Evolutionary conservation across 1,139 yeast species (phyloP).

Genomic region (Protomyces gravidus): DNA sequence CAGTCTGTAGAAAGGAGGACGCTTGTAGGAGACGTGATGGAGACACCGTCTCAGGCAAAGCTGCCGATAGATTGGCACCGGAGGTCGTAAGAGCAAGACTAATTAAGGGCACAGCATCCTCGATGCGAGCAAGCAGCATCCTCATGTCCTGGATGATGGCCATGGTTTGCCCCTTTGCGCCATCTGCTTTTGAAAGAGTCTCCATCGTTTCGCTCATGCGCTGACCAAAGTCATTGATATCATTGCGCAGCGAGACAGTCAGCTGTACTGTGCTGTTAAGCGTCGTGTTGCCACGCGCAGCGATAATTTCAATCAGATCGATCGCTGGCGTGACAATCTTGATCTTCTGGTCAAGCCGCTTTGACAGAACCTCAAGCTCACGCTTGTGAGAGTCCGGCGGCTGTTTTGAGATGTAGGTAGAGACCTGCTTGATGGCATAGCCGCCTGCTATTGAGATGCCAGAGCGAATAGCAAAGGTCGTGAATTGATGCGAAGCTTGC

Average conservation of each 20-base stretch:
- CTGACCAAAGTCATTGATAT: slow-evolving; percentile 58
- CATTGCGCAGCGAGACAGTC: slow-evolving; percentile 55
- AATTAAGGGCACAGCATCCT: slow-evolving; percentile 56
- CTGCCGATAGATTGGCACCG: slow-evolving; percentile 58
- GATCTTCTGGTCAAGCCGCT: slow-evolving; percentile 31
- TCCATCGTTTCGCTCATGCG: slow-evolving; percentile 43
- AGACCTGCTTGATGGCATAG: slow-evolving; percentile 31
- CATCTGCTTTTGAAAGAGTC: slow-evolving; percentile 22
- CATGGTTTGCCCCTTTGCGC: slow-evolving; percentile 33
- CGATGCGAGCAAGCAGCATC: slow-evolving; percentile 28
- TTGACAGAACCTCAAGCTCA: slow-evolving; percentile 23
- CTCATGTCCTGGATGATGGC: slow-evolving; percentile 37
- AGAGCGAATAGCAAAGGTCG: slow-evolving; percentile 32
- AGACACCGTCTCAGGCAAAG: slow-evolving; percentile 53
- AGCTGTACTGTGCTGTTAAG: slow-evolving; percentile 56
- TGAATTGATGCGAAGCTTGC: slow-evolving; percentile 31
- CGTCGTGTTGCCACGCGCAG: slow-evolving; percentile 68
- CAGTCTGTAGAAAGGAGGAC: slow-evolving; percentile 48
- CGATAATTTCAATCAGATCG: slow-evolving; percentile 62
- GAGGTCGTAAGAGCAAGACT: slow-evolving; percentile 65
- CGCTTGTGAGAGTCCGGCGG: slow-evolving; percentile 25
- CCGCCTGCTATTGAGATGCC: slow-evolving; percentile 31
- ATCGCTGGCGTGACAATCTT: slow-evolving; percentile 61
- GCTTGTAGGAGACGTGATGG: slow-evolving; percentile 69
- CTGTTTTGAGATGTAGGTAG: slow-evolving; percentile 29